Evolutionary conservation across 1,284 basidiomycete genomes (phyloP).

Genomic region (Limonomyces culmigenus): DNA sequence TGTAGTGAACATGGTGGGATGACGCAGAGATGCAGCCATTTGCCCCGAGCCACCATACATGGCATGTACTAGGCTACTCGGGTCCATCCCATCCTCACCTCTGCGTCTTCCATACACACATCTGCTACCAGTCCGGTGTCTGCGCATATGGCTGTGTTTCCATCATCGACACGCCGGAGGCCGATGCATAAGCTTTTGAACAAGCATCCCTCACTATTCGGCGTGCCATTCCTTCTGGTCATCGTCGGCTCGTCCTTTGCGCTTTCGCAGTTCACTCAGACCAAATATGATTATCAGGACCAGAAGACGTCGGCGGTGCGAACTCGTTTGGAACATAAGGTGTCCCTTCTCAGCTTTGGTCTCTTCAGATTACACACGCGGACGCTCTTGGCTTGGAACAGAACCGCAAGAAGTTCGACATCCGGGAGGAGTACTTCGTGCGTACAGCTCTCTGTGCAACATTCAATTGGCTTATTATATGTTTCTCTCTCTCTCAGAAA

Average conservation of each 20-base stretch:
- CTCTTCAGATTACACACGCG: conserved; percentile 62
- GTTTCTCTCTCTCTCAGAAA: too few relatives aligned
- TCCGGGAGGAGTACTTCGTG: conserved; percentile 92
- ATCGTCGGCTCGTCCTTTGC: conserved; percentile 84
- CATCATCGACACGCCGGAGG: conserved; percentile 33
- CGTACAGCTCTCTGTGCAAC: conserved; percentile 17
- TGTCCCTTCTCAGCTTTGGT: too few relatives aligned
- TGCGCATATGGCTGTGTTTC: conserved; percentile 50
- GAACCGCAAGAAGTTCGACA: conserved; percentile 77
- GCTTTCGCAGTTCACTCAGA: conserved; percentile 74
- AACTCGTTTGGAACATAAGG: background rate
- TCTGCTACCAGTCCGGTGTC: too few relatives aligned
- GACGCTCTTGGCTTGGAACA: conserved; percentile 71
- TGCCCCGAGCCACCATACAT: too few relatives aligned
- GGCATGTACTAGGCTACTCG: too few relatives aligned
- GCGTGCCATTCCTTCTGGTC: conserved; percentile 73
- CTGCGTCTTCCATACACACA: too few relatives aligned
- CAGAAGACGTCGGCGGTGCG: conserved; percentile 56
- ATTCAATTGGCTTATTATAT: conserved; percentile 3
- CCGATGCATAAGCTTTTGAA: conserved; percentile 26
- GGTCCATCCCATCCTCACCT: too few relatives aligned
- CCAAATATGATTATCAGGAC: conserved; percentile 79
- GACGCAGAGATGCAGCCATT: too few relatives aligned
- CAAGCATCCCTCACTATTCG: conserved; percentile 58
- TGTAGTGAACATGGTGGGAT: too few relatives aligned